These are phyloP conservation scores for Ophiognomonia clavigignenti-juglandacearum DNA, from an alignment of 2,329 filamentous ascomycete genomes.

Conservation along the genomic window DNA sequence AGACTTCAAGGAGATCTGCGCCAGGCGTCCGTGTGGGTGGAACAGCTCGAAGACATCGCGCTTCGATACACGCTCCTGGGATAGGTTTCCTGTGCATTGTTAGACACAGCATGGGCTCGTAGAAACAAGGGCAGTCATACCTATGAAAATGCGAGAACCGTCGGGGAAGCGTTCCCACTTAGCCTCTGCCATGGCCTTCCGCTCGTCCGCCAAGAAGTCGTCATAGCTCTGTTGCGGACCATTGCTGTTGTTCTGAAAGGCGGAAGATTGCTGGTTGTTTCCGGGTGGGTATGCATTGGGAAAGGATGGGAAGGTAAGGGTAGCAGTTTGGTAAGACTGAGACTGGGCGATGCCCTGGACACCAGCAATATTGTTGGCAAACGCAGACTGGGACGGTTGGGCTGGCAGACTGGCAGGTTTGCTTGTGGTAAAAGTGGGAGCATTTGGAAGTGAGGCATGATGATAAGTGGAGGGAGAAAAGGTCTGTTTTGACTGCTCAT, in stretches of 20 bases:
- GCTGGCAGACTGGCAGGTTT: conserved; percentile 7
- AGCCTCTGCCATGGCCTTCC: conserved; percentile 69
- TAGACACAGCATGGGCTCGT: too few relatives aligned
- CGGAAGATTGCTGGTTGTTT: conserved; percentile 10
- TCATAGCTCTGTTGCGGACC: conserved; percentile 62
- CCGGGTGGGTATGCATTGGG: conserved; percentile 15
- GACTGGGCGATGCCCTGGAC: conserved; percentile 9
- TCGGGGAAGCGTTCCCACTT: conserved; percentile 78
- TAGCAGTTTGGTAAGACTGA: conserved; percentile 9
- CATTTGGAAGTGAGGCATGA: conserved; percentile 15
- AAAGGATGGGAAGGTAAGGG: conserved; percentile 14
- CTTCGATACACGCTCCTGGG: conserved; percentile 89
- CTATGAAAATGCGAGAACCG: conserved; percentile 75
- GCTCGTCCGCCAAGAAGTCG: conserved; percentile 67
- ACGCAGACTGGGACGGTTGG: conserved; percentile 7
- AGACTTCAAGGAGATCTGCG: conserved; percentile 94
- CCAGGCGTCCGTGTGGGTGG: conserved; percentile 76
- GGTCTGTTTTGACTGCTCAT: conserved; percentile 18
- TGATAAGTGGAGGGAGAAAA: conserved; percentile 14
- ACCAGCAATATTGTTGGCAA: conserved; percentile 7
- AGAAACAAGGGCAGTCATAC: conserved; percentile 48
- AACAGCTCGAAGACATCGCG: conserved; percentile 91
- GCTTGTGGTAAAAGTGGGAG: conserved; percentile 11
- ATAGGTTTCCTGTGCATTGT: conserved; percentile 67
- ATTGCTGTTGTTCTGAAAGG: not conserved